A percentile compares a stretch with the other conserved stretches of the same genome.
phyloP scores from a whole-genome alignment of 345 rosid species.

The Psidium guajava region DNA sequence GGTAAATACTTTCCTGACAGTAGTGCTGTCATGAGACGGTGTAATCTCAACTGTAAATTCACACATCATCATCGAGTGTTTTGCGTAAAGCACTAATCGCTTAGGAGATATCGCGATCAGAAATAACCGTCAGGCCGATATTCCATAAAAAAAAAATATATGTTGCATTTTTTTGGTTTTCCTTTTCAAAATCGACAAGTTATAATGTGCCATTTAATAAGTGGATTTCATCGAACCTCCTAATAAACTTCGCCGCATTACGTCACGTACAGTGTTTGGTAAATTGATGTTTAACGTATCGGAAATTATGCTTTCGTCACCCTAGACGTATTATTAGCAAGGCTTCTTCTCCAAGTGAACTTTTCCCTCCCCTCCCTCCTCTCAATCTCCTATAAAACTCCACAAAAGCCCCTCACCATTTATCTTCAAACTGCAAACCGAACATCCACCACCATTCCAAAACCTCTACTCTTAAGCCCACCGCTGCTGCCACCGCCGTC shows the following conservation, averaged over 20 bases:
- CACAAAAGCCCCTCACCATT: neutral
- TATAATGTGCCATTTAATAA: too few species aligned
- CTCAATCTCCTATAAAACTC: neutral
- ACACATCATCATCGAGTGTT: too few species aligned
- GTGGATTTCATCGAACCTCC: too few species aligned
- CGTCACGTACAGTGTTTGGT: neutral
- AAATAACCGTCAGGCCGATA: too few species aligned
- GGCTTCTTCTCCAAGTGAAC: neutral
- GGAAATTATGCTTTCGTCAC: neutral
- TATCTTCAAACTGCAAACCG: neutral
- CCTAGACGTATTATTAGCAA: neutral
- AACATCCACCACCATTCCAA: neutral
- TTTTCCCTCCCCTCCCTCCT: neutral
- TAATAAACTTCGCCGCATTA: neutral
- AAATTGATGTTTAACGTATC: neutral
- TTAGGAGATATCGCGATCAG: too few species aligned
- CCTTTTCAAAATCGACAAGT: too few species aligned
- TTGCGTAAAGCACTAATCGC: too few species aligned
- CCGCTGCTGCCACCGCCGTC: neutral
- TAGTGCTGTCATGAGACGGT: too few species aligned
- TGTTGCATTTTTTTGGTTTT: too few species aligned
- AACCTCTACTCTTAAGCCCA: neutral
- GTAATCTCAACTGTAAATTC: too few species aligned
- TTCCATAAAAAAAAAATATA: too few species aligned
- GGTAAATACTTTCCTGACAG: too few species aligned